Base-by-base conservation (phyloP, 192 early-diverging fungal species). In the Coemansia sp. region DNA sequence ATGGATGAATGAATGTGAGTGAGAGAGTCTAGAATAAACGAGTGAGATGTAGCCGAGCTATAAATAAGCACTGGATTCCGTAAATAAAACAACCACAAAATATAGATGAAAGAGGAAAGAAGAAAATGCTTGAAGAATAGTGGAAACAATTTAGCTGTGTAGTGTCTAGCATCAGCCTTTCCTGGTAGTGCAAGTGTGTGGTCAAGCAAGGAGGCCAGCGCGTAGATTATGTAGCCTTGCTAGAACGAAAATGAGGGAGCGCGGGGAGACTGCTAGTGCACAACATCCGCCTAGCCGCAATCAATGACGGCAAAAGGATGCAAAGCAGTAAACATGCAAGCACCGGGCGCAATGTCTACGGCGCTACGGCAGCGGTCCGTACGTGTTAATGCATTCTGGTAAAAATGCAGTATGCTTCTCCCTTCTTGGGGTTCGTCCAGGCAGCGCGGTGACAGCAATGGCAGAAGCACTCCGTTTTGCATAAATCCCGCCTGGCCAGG, bases 81-180 rank as follows among this genome's bases (percentile, higher is more conserved):
- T 55, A 58, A 63, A 53, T 58, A 57, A 59, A 55, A 26, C 38
- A 57, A 56, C 50, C 38, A 59, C 16, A 23, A 40, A 43, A 42
- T 43, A 18, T 26, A 59, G 36, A 71, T 53, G 46, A 45, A 60
- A 67, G 51, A 48, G 40, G 59, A 63, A 31, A 50, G 36, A 62
- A 34, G 34, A 69, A 62, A 70, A 70, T 70, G 53, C 51, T 63
- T 70, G 68, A 63, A 63, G 50, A 62, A 43, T 46, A 36, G 14
- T 31, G 50, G 39, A 20, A 48, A 39, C 24, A 39, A 68, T 50
- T 42, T 62, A 62, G 24, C 9, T 21, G 26, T 20, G 34, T 23
- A 9, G 38, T 45, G 43, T 45, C 43, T 45, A 45, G 43, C 7
- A 18, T 20, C 43, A 45, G 43, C 43, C 18, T 20, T 45, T 20